Base-by-base conservation (phyloP, 345 rosid species). In the Eucalyptus pumila region DNA sequence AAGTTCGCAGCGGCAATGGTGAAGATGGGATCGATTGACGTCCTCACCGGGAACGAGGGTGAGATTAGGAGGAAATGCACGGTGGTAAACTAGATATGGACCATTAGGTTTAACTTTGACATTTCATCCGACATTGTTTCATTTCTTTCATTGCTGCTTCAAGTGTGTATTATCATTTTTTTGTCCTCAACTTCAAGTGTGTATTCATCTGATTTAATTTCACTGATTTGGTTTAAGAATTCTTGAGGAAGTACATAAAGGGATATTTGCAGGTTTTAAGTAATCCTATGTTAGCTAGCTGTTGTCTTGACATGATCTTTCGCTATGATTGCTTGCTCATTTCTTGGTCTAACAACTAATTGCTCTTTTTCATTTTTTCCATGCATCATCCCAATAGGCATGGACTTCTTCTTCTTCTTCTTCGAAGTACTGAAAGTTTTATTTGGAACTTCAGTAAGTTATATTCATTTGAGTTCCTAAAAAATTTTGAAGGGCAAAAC, bases 11-110 rank as follows among this genome's bases (percentile, higher is more conserved):
- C 34, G 86, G 92, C 92, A 14, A 90, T 90, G 90, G 89, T 88
- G 37, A 88, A 52, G 17, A 88, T 92, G 92, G 93, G 93, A 37
- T 88, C 65, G 6, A 49, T 90, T 15, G 91, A 92, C 6, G 86
- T 90, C 32, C 91, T 92, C 12, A 87, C 89, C 1, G 89, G 92
- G 27, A 42, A 47, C 3, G 47, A 80, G 24, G 91, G 93, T 19
- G 92, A 92, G 86, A 91, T 92, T 24, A 69, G 80, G 80, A 69
- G 80, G 80, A 69, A 34, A 3, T 69, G 80, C 44, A 32, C 0
- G 44, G 7, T 69, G 9, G 44, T 69, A 24, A 69, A 69, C 80
- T 69, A 69, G 80, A 62, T 6, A 3, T 11, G 9, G 23, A 69
- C 42, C 12, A 17, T 34, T 5, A 1, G 23, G 24, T 69, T 69